Evolutionary conservation across 73 alveolate species (phyloP).

Genomic region (Breviolum minutum): DNA sequence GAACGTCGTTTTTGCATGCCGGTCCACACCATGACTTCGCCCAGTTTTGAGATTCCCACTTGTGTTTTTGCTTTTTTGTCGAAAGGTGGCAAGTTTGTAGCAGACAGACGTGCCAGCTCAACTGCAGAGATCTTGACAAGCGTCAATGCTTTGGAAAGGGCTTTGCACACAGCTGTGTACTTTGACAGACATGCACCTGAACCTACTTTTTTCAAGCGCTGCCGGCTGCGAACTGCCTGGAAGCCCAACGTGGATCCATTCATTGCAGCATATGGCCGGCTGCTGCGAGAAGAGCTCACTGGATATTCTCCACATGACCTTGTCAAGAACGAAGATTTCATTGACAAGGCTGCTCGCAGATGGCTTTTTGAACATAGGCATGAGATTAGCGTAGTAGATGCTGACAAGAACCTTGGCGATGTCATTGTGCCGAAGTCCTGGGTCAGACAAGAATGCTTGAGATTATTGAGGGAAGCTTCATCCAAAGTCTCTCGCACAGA

Average conservation of each 20-base stretch:
- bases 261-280: background rate
- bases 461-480: background rate
- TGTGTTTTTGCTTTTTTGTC: slow-evolving; percentile 1
- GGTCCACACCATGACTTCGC: background rate
- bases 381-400: background rate
- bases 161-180: background rate
- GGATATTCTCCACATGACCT: background rate
- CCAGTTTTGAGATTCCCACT: slow-evolving; percentile 3
- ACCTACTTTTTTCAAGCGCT: background rate
- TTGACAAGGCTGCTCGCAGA: slow-evolving; percentile 11
- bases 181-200: background rate
- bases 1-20: background rate
- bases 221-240: background rate
- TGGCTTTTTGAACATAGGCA: background rate
- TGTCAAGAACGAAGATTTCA: background rate
- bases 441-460: background rate
- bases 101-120: slow-evolving; percentile 10
- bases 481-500: background rate
- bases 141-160: background rate
- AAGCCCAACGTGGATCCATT: background rate
- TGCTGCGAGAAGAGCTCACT: background rate
- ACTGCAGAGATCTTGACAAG: background rate
- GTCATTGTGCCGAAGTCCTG: too few species aligned
- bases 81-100: slow-evolving; percentile 7
- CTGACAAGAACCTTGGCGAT: too few species aligned